phyloP scores from a whole-genome alignment of 1,284 basidiomycete genomes.

The Ganoderma leucocontextum region DNA sequence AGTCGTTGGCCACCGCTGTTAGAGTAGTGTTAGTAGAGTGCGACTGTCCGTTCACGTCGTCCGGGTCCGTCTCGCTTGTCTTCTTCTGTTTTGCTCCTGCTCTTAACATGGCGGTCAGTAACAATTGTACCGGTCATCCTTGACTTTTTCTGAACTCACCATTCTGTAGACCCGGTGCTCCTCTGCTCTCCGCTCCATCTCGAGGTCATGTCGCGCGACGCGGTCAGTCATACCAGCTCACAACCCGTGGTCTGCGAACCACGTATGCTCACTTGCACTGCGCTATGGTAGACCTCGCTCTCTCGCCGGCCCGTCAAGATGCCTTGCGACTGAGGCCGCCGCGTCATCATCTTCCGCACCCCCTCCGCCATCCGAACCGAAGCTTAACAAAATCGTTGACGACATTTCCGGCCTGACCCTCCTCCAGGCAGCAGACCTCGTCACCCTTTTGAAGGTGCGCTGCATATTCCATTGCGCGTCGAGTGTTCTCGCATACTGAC shows the following conservation, averaged over 20 bases:
- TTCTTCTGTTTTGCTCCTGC: not conserved
- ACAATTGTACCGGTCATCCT: constrained; percentile 1
- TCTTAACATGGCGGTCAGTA: constrained; percentile 42
- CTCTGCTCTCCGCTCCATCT: constrained; percentile 53
- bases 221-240: constrained; percentile 39
- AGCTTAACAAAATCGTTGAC: constrained; percentile 89
- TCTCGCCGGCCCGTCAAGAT: constrained; percentile 42
- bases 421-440: constrained; percentile 97
- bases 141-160: not conserved
- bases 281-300: constrained; percentile 21
- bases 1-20: constrained; percentile 7
- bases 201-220: constrained; percentile 48
- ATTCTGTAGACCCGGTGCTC: constrained; percentile 55
- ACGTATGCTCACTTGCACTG: not conserved
- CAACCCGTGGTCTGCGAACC: not conserved
- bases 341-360: constrained; percentile 52
- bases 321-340: constrained; percentile 53
- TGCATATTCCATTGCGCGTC: not conserved
- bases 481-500: not conserved
- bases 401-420: constrained; percentile 92
- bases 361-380: constrained; percentile 64
- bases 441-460: constrained; percentile 87
- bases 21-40: constrained; percentile 6
- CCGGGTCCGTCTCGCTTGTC: not conserved
- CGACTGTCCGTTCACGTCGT: constrained; percentile 4